Base-by-base conservation (phyloP, 768 basidiomycete species). In the Leccinum truebloodii region DNA sequence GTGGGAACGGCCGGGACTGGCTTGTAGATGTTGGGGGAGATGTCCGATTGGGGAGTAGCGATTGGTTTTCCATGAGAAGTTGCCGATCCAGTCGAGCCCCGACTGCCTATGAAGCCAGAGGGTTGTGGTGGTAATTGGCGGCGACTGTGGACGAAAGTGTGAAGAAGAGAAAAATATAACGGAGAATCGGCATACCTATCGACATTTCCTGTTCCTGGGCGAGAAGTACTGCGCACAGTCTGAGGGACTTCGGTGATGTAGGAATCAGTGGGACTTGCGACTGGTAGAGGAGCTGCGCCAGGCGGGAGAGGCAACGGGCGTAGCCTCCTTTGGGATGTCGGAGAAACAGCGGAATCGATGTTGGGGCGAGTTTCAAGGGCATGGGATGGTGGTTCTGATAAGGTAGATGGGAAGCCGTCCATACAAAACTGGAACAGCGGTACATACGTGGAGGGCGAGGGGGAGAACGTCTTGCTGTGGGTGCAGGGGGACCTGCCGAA, bases 231-330 rank as follows among this genome's bases (percentile, higher is more conserved):
- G 41, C 52, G 35, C 20, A 55, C 35, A 24, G 52, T 7, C 34
- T 62, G 65, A 2, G 63, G 55, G 46, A 50, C 53, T 12, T 72
- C 71, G 8, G 49, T 28, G 26, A 50, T 46, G 52, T 65, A 64
- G 13, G 59, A 54, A 28, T 73, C 71, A 7, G 59, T 59, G 26
- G 65, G 59, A 37, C 59, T 63, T 3, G 71, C 35, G 2, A 54
- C 48, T 6, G 68, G 60, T 2, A 61, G 52, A 12, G 28, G 55
- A 22, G 59, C 55, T 4, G 65, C 58, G 30, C 71, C 65, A 26
- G 73, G 73, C 6, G 69, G 69, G 9, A 66, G 67, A 0, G 73
- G 73, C 6, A 75, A 59, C 7, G 73, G 73, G 39, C 73, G 60
- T 4, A 59, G 62, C 57, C 70, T 68, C 52, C 67, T 64, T 52